A percentile compares a stretch with the other conserved stretches of the same genome.
Conservation (phyloP, 306 rosid species). For the Corylus americana region DNA sequence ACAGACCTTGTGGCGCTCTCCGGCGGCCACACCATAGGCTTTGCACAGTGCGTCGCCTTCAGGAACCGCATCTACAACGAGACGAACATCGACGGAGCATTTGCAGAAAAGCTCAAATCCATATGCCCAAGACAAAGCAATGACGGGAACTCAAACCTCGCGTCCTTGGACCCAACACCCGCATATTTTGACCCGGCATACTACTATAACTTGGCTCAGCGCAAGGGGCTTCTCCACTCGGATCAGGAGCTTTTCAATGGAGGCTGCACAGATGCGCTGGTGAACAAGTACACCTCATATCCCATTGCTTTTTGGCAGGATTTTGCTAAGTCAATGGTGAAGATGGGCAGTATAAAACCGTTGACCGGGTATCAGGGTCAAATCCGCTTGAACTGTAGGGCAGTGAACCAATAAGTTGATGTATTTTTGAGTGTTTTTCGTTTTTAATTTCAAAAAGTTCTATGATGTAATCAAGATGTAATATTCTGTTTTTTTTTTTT, state of each 20-base stretch:
- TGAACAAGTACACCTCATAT: not conserved
- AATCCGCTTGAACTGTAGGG: constrained; percentile 49
- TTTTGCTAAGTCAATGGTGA: constrained; percentile 4
- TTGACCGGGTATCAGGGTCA: constrained; percentile 45
- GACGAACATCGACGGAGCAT: constrained; percentile 30
- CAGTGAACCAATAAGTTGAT: constrained; percentile 21
- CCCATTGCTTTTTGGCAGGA: not conserved
- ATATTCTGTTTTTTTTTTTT: too few relatives aligned
- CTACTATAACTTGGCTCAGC: constrained; percentile 20
- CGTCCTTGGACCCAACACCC: constrained; percentile 39
- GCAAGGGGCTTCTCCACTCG: constrained; percentile 48
- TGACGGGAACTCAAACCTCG: constrained; percentile 40
- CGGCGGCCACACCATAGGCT: not conserved
- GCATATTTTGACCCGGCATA: constrained; percentile 29
- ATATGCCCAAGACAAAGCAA: constrained; percentile 28
- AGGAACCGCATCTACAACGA: constrained; percentile 9
- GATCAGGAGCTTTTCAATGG: constrained; percentile 44
- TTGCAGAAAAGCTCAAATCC: constrained; percentile 21
- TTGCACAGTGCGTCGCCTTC: not conserved
- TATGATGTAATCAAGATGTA: too few relatives aligned
- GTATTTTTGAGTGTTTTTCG: too few relatives aligned
- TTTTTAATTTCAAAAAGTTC: too few relatives aligned
- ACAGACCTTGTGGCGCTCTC: constrained; percentile 34
- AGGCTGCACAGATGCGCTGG: not conserved
- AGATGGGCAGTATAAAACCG: constrained; percentile 56